These are phyloP conservation scores for Chaetomiaceae sp. DNA, from an alignment of 2,329 filamentous ascomycete species.

Conservation along the genomic window DNA sequence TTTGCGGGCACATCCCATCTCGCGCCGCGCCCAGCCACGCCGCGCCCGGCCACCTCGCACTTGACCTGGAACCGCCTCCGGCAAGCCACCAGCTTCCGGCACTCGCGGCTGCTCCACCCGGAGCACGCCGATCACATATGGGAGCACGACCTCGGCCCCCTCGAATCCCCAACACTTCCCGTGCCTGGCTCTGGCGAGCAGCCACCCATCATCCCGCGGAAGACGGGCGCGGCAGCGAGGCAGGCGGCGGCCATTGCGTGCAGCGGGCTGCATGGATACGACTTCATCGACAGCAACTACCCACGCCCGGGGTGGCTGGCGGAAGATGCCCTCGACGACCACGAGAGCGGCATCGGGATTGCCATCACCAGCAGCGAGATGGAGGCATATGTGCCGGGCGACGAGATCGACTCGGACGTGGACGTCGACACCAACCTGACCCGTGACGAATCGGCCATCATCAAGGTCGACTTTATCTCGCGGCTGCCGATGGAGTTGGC, in stretches of 20 bases:
- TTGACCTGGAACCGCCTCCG: constrained; percentile 48
- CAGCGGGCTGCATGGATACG: constrained; percentile 40
- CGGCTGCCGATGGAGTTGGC: constrained; percentile 54
- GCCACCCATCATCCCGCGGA: constrained; percentile 56
- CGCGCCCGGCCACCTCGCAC: constrained; percentile 45
- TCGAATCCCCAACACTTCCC: constrained; percentile 38
- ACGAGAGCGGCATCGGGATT: constrained; percentile 62
- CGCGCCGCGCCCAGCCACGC: constrained; percentile 39
- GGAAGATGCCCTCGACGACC: constrained; percentile 50
- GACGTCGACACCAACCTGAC: constrained; percentile 28
- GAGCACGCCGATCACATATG: constrained; percentile 32
- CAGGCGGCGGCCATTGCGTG: constrained; percentile 55
- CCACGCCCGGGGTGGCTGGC: constrained; percentile 42
- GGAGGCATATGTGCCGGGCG: constrained; percentile 29
- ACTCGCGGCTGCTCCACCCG: constrained; percentile 43
- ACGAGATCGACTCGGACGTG: constrained; percentile 36
- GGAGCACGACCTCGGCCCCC: constrained; percentile 28
- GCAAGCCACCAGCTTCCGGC: constrained; percentile 47
- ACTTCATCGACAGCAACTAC: constrained; percentile 26
- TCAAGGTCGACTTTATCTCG: constrained; percentile 54
- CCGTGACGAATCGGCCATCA: constrained; percentile 39
- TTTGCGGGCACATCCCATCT: constrained; percentile 19
- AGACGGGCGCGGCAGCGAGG: constrained; percentile 57
- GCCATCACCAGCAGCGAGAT: constrained; percentile 43
- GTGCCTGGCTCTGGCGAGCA: constrained; percentile 47